Evolutionary conservation across 2,329 filamentous ascomycete genomes (phyloP).

Genomic region (Chaetomium globosum): DNA sequence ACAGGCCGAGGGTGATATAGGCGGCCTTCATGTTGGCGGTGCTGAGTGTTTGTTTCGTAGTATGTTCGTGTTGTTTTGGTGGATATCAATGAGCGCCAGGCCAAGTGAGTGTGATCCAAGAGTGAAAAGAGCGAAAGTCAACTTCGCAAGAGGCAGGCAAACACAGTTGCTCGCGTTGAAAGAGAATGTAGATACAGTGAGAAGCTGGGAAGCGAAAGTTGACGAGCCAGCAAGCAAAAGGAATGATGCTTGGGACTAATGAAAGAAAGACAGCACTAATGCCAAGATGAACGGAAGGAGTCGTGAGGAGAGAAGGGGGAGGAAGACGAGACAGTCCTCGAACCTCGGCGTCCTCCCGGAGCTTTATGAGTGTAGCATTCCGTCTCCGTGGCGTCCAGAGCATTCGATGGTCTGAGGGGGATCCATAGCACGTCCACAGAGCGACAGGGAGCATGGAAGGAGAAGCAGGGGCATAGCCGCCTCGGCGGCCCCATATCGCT

Average conservation of each 20-base stretch:
- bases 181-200: conserved; percentile 39
- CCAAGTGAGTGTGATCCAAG: conserved; percentile 10
- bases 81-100: conserved; percentile 26
- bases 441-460: conserved; percentile 2
- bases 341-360: conserved; percentile 15
- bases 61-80: conserved; percentile 27
- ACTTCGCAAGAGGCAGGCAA: conserved; percentile 39
- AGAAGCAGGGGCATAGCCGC: conserved; percentile 19
- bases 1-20: conserved; percentile 48
- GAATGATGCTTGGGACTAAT: conserved; percentile 38
- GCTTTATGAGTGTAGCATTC: conserved; percentile 27
- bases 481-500: neutral
- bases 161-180: conserved; percentile 41
- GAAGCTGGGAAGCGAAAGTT: conserved; percentile 36
- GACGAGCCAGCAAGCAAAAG: conserved; percentile 38
- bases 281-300: conserved; percentile 31
- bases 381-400: conserved; percentile 13
- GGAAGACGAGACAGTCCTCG: conserved; percentile 24
- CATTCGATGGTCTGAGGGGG: conserved; percentile 17
- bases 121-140: conserved; percentile 40
- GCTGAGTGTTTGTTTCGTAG: neutral
- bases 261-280: conserved; percentile 26
- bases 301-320: conserved; percentile 32
- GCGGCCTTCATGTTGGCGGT: conserved; percentile 53
- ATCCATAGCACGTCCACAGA: conserved; percentile 21